phyloP scores from a whole-genome alignment of 1,284 basidiomycete genomes.

The Cutaneotrichosporon mucoides region DNA sequence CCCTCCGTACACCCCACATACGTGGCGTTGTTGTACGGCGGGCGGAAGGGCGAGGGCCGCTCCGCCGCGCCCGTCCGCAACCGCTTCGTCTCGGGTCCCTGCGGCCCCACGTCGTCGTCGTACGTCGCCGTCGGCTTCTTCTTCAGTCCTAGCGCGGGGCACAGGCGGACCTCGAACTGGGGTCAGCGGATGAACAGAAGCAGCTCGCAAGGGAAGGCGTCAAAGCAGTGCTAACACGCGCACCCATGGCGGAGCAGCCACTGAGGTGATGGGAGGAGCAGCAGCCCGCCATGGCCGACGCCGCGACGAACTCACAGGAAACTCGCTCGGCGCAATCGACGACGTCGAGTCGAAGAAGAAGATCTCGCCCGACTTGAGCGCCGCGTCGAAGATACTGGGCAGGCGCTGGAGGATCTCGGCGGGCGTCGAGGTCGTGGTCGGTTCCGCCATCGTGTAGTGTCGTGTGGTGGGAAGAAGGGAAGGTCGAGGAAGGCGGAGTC shows the following conservation, averaged over 20 bases:
- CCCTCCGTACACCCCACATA: slow-evolving; percentile 67
- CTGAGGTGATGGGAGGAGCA: no score
- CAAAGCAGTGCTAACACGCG: no score
- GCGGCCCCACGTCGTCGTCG: slow-evolving; percentile 15
- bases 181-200: no score
- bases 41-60: slow-evolving; percentile 63
- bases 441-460: slow-evolving; percentile 19
- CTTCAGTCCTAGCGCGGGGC: slow-evolving; percentile 75
- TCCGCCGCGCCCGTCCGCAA: slow-evolving; percentile 24
- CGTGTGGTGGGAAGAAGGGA: no score
- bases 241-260: no score
- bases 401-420: slow-evolving; percentile 60
- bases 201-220: no score
- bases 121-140: neutral
- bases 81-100: slow-evolving; percentile 22
- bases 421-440: slow-evolving; percentile 25
- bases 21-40: slow-evolving; percentile 70
- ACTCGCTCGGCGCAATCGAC: slow-evolving; percentile 51
- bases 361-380: slow-evolving; percentile 63
- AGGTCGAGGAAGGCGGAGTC: no score
- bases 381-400: slow-evolving; percentile 59
- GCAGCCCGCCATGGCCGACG: no score
- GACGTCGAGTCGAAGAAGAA: slow-evolving; percentile 70
- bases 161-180: slow-evolving; percentile 75
- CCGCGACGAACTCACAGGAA: slow-evolving; percentile 2